Conservation (phyloP, 2,329 filamentous ascomycete species). For the Botrytis elliptica region DNA sequence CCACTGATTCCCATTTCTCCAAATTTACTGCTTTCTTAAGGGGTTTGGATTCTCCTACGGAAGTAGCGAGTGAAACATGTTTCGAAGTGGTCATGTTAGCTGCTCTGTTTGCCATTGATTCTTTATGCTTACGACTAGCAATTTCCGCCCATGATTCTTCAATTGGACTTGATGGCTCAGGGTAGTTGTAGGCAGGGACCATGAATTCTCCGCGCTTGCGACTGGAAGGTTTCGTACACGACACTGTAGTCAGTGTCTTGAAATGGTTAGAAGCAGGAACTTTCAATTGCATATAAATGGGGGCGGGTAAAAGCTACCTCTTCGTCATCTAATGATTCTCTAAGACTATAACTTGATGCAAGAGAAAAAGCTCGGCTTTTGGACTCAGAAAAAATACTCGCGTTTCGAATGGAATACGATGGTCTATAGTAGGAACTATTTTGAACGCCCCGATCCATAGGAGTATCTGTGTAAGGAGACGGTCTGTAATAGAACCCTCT, state of each 20-base stretch:
- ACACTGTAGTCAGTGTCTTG: neutral
- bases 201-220: neutral
- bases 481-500: conserved; percentile 5
- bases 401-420: neutral
- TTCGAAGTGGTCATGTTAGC: neutral
- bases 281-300: neutral
- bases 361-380: neutral
- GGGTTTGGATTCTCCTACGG: neutral
- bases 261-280: conserved; percentile 1
- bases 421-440: conserved; percentile 3
- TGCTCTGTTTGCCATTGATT: neutral
- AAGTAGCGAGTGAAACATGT: neutral
- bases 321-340: neutral
- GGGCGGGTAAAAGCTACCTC: conserved; percentile 1
- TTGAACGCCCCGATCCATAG: neutral
- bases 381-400: neutral
- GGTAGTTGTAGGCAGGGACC: neutral
- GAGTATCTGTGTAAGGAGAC: neutral
- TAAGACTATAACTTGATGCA: neutral
- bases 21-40: neutral
- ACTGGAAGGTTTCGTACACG: neutral
- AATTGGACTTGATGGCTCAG: neutral
- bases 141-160: conserved; percentile 10
- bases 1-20: neutral
- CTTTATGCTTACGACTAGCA: conserved; percentile 8